These are phyloP conservation scores for Pigoraptor vietnamica DNA, from an alignment of 78 protist species.

Conservation along the genomic window DNA sequence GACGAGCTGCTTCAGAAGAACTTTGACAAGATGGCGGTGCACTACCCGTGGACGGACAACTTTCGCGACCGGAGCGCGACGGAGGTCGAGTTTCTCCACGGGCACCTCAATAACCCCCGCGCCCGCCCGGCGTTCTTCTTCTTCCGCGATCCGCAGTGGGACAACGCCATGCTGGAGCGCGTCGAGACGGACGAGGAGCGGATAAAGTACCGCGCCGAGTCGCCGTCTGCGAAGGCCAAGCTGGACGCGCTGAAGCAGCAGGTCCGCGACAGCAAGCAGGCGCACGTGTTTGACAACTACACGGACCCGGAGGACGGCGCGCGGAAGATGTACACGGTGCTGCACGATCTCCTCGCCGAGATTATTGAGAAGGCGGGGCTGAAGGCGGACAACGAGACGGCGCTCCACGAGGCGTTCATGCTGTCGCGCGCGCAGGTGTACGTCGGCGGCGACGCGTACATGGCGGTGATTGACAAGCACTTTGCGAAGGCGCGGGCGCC, in stretches of 20 bases:
- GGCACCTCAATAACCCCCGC: not conserved
- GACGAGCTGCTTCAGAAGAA: not conserved
- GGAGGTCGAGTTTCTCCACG: not conserved
- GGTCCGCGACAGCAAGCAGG: not conserved
- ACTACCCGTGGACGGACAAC: not conserved
- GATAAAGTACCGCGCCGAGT: not conserved
- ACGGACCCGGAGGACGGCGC: not conserved
- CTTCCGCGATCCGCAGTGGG: conserved; percentile 2
- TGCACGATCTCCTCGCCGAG: not conserved
- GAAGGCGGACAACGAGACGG: not conserved
- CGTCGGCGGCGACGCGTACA: not conserved
- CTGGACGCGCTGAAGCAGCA: not conserved
- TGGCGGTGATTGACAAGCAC: not conserved
- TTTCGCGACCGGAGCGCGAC: not conserved
- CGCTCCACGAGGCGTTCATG: not conserved
- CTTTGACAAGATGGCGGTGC: not conserved
- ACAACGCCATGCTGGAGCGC: not conserved
- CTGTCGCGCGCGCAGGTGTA: not conserved
- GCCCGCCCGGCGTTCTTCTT: not conserved
- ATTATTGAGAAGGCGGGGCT: not conserved
- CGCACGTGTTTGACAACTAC: not conserved
- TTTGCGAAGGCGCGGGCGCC: not conserved
- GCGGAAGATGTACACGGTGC: not conserved
- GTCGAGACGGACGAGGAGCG: not conserved
- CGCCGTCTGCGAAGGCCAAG: not conserved